Percentiles rank a stretch among this genome's conserved stretches.
Conservation (phyloP, 768 basidiomycete genomes). For the Phanerodontia chrysosporium region DNA sequence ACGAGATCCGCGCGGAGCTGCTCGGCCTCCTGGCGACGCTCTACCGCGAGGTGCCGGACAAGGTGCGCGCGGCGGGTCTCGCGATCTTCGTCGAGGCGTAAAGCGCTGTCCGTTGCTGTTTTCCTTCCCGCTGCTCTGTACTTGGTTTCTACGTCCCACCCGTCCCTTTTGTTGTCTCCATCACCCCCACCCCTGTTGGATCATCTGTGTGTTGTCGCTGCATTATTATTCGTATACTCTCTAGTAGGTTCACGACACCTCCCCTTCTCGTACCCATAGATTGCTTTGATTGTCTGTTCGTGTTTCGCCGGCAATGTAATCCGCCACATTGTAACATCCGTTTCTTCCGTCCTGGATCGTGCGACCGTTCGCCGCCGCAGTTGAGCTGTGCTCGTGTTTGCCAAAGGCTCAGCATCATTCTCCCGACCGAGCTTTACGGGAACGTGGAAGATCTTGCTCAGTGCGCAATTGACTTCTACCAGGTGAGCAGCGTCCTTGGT, state of each 20-base stretch:
- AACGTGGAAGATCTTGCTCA: no score
- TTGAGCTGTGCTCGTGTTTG: background rate
- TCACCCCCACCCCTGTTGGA: background rate
- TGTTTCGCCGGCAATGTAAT: background rate
- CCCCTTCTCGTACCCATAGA: background rate
- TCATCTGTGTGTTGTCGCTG: constrained; percentile 1
- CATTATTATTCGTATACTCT: constrained; percentile 1
- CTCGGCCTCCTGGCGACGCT: constrained; percentile 69
- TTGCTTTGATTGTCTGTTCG: background rate
- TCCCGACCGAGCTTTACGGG: no score
- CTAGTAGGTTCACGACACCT: background rate
- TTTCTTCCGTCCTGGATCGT: background rate
- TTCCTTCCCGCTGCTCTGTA: background rate
- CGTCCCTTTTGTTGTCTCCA: background rate
- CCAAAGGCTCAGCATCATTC: background rate
- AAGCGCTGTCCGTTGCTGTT: background rate
- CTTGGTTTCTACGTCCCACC: background rate
- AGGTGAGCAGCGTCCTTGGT: background rate
- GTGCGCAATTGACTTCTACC: background rate
- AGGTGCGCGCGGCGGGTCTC: constrained; percentile 79
- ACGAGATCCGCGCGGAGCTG: constrained; percentile 73
- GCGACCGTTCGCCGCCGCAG: background rate
- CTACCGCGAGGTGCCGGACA: constrained; percentile 69
- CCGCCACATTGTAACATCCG: background rate
- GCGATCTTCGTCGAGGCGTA: constrained; percentile 29